Percentiles rank a stretch among this genome's conserved stretches.
These are phyloP conservation scores for Nigrospora sphaerica DNA, from an alignment of 2,329 filamentous ascomycete species.

Conservation along the genomic window DNA sequence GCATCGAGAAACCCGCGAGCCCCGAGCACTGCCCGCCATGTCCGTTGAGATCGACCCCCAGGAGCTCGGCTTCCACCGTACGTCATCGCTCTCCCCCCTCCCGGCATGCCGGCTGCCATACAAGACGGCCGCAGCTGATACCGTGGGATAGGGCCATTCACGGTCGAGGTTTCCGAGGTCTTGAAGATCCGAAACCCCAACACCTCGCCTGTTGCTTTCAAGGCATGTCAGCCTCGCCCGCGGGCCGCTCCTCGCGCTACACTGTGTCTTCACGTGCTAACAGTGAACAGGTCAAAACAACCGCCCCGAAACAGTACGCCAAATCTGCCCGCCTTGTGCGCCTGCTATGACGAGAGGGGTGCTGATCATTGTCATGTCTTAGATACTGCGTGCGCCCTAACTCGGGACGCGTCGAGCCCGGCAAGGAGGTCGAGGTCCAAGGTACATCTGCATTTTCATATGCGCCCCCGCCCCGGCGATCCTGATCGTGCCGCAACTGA, in stretches of 20 bases:
- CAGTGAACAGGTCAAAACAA: constrained; percentile 81
- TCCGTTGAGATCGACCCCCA: constrained; percentile 87
- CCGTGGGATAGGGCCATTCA: constrained; percentile 52
- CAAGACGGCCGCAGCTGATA: constrained; percentile 9
- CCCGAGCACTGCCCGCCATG: constrained; percentile 45
- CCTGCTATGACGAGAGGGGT: constrained; percentile 6
- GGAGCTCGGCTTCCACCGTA: constrained; percentile 92
- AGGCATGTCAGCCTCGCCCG: constrained; percentile 39
- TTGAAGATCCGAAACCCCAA: constrained; percentile 61
- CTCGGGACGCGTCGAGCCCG: constrained; percentile 89
- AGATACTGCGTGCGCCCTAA: constrained; percentile 98
- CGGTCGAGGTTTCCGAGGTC: constrained; percentile 56
- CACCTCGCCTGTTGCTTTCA: constrained; percentile 58
- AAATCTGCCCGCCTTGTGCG: constrained; percentile 9
- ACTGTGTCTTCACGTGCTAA: constrained; percentile 17
- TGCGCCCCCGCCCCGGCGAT: too few species aligned
- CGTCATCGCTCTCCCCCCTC: constrained; percentile 27
- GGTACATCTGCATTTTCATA: constrained; percentile 47
- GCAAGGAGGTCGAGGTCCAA: constrained; percentile 84
- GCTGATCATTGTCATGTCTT: constrained; percentile 16
- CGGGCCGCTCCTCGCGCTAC: constrained; percentile 1
- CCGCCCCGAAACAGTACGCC: constrained; percentile 92
- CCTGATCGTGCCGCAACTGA: constrained; percentile 12
- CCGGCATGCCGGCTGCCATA: not conserved
- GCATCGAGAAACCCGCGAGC: not conserved